A percentile compares a stretch with the other conserved stretches of the same genome.
phyloP scores from a whole-genome alignment of 495 filamentous ascomycete genomes.

The Aspergillus incahuasiensis region DNA sequence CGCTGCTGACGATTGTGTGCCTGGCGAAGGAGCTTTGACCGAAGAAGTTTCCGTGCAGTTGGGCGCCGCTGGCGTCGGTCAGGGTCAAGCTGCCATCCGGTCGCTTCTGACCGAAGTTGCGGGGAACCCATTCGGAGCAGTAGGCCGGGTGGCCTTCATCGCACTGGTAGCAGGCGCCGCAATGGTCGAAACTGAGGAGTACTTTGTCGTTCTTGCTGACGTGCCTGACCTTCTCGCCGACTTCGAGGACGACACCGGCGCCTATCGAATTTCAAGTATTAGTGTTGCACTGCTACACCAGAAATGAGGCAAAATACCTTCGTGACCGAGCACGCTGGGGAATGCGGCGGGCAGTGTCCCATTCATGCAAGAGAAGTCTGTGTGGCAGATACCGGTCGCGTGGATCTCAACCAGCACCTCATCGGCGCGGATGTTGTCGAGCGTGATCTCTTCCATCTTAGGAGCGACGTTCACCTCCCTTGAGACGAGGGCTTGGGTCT shows the following conservation, averaged over 20 bases:
- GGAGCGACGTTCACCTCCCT: constrained; percentile 1
- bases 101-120: constrained; percentile 32
- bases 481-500: neutral
- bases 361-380: constrained; percentile 27
- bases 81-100: neutral
- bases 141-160: constrained; percentile 12
- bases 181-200: constrained; percentile 37
- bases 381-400: constrained; percentile 40
- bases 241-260: constrained; percentile 36
- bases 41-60: constrained; percentile 29
- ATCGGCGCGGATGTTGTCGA: constrained; percentile 13
- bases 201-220: constrained; percentile 42
- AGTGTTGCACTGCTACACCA: neutral
- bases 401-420: constrained; percentile 36
- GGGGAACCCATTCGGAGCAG: constrained; percentile 24
- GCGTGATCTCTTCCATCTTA: constrained; percentile 5
- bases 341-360: constrained; percentile 13
- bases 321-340: constrained; percentile 22
- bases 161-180: constrained; percentile 26
- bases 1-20: constrained; percentile 20
- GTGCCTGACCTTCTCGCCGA: constrained; percentile 31
- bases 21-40: constrained; percentile 31
- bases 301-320: constrained; percentile 15
- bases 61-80: constrained; percentile 1
- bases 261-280: constrained; percentile 17